Percentiles rank a stretch among this genome's conserved stretches.
Evolutionary conservation across 164 flowering plant species (phyloP).

Genomic region (Warburgia ugandensis): DNA sequence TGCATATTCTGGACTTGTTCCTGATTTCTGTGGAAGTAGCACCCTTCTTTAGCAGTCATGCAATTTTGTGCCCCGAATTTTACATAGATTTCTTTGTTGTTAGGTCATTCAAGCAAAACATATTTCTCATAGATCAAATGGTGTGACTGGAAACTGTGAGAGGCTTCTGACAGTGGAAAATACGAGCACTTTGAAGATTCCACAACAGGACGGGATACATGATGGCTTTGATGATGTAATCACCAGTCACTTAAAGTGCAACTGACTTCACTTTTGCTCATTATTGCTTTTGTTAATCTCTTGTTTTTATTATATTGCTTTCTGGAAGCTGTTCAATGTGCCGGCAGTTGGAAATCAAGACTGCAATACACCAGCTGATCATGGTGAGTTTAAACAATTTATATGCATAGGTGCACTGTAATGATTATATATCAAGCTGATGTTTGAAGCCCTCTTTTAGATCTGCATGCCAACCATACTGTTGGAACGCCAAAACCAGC

Average conservation of each 20-base stretch:
- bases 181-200: constrained; percentile 34
- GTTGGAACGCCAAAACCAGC: constrained; percentile 24
- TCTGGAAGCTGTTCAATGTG: constrained; percentile 60
- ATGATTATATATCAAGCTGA: neutral
- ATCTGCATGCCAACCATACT: constrained; percentile 61
- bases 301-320: constrained; percentile 1
- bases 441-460: constrained; percentile 19
- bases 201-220: constrained; percentile 79
- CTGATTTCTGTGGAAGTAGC: no score
- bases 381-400: constrained; percentile 33
- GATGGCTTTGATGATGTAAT: constrained; percentile 73
- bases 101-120: constrained; percentile 25
- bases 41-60: no score
- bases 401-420: neutral
- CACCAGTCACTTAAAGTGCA: constrained; percentile 62
- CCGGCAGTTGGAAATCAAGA: constrained; percentile 87
- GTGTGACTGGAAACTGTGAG: constrained; percentile 15
- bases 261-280: no score
- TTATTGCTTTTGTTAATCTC: neutral
- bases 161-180: constrained; percentile 5
- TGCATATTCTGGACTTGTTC: no score
- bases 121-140: constrained; percentile 6
- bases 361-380: constrained; percentile 80
- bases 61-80: no score
- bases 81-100: no score